Percentiles rank a stretch among this genome's conserved stretches.
Conservation (phyloP, 2,329 filamentous ascomycete genomes). For the Neopestalotiopsis rosae region DNA sequence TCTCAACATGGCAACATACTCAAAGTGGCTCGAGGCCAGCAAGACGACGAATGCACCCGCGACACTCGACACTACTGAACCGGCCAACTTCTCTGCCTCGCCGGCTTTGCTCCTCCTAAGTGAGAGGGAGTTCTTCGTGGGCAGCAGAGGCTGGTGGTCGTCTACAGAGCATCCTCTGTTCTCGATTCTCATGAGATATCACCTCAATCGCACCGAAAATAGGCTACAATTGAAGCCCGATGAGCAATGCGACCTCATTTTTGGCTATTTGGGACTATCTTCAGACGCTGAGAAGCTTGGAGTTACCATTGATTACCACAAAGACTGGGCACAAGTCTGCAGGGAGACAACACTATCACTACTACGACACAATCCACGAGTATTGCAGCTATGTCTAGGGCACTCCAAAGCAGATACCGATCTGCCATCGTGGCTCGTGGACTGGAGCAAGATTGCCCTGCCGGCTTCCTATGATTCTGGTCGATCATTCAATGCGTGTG, state of each 20-base stretch:
- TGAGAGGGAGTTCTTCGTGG: constrained; percentile 23
- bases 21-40: constrained; percentile 27
- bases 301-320: background rate
- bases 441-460: constrained; percentile 24
- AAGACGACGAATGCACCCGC: constrained; percentile 7
- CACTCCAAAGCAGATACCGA: background rate
- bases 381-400: background rate
- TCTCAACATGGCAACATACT: constrained; percentile 29
- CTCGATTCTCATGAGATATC: constrained; percentile 24
- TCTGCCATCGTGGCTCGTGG: constrained; percentile 25
- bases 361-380: background rate
- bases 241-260: constrained; percentile 8
- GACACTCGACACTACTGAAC: constrained; percentile 23
- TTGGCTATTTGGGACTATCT: background rate
- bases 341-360: background rate
- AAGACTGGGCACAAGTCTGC: constrained; percentile 5
- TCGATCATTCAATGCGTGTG: constrained; percentile 8
- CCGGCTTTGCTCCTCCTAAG: constrained; percentile 23
- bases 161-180: constrained; percentile 25
- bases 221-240: constrained; percentile 1
- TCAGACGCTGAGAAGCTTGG: background rate
- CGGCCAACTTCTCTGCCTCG: constrained; percentile 27
- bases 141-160: background rate
- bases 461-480: background rate
- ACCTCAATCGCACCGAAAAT: constrained; percentile 10